Percentiles rank a stretch among this genome's conserved stretches.
Conservation (phyloP, 1,284 basidiomycete species). For the Stygiomarasmius scandens region DNA sequence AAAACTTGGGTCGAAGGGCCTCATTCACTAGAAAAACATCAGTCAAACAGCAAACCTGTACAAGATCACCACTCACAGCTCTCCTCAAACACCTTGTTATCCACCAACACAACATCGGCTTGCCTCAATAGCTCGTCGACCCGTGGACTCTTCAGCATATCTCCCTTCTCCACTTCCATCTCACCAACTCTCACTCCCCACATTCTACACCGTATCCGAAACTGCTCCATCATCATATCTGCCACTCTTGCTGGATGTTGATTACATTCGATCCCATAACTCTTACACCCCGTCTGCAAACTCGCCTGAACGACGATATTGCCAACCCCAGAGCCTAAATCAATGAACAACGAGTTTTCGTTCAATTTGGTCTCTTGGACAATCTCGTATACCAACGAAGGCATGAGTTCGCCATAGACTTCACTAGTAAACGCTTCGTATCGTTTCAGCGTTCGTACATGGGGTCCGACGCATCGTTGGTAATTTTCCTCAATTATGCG, state of each 20-base stretch:
- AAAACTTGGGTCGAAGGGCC: conserved; percentile 69
- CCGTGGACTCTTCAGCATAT: conserved; percentile 67
- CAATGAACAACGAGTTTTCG: conserved; percentile 66
- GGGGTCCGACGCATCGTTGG: conserved; percentile 75
- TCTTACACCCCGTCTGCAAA: conserved; percentile 72
- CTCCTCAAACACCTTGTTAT: conserved; percentile 79
- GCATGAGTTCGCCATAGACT: conserved; percentile 79
- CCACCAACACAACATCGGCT: conserved; percentile 77
- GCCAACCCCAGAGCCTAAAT: conserved; percentile 79
- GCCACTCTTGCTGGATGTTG: conserved; percentile 67
- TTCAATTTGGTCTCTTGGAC: conserved; percentile 58
- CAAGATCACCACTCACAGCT: conserved; percentile 50
- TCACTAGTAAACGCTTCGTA: conserved; percentile 77
- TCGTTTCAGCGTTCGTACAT: conserved; percentile 60
- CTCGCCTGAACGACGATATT: conserved; percentile 78
- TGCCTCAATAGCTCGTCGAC: conserved; percentile 63
- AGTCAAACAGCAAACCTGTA: neutral
- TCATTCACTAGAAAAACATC: conserved; percentile 62
- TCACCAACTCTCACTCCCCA: conserved; percentile 72
- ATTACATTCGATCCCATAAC: conserved; percentile 73
- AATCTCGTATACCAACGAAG: conserved; percentile 67
- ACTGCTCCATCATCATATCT: conserved; percentile 60
- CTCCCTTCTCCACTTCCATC: conserved; percentile 71
- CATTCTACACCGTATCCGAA: conserved; percentile 68
- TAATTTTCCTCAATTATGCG: conserved; percentile 80